Conservation (phyloP, 2,329 filamentous ascomycete species). For the Sclerotinia trifoliorum region DNA sequence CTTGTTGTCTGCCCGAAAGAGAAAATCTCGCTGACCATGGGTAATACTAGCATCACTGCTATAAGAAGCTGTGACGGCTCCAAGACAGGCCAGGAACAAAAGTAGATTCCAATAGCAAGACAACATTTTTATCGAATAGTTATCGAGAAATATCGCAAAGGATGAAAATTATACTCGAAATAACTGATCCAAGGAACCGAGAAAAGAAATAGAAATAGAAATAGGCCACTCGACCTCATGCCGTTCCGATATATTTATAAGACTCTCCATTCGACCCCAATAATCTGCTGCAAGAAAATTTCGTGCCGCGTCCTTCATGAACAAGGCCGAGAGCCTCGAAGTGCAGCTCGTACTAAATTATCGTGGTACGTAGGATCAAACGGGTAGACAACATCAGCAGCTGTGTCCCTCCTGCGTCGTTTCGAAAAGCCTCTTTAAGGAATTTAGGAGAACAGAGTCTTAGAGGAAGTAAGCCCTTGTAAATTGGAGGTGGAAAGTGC, state of each 20-base stretch:
- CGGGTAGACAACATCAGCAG: background rate
- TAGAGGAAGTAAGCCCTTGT: background rate
- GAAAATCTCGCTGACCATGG: background rate
- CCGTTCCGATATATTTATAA: background rate
- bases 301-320: background rate
- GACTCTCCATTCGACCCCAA: background rate
- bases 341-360: background rate
- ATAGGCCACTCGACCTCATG: background rate
- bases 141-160: background rate
- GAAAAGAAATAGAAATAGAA: background rate
- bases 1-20: background rate
- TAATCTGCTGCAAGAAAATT: background rate
- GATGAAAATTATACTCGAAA: background rate
- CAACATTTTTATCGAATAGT: background rate
- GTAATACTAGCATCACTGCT: background rate
- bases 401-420: background rate
- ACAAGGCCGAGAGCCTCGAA: background rate
- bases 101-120: background rate
- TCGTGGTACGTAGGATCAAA: slow-evolving; percentile 3
- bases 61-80: background rate
- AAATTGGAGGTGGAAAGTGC: background rate
- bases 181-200: too few relatives aligned
- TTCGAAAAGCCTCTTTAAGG: background rate
- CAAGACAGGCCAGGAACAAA: background rate
- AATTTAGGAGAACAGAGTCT: background rate